Evolutionary conservation across 805 yeast genomes (phyloP), one percentile per base, ranked within the genome.

Genomic region (Kregervanrija pseudodelftensis): DNA sequence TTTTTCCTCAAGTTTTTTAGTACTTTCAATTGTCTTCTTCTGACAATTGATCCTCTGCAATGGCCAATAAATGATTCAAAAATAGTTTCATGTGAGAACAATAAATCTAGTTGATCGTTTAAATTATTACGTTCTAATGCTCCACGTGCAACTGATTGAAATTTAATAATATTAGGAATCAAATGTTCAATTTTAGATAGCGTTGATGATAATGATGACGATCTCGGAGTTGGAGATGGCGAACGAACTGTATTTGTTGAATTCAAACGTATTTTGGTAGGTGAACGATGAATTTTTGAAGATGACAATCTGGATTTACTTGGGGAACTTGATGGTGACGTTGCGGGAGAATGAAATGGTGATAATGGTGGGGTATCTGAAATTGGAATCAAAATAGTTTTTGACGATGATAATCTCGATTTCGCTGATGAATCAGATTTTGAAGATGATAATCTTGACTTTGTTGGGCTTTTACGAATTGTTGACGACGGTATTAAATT

Each of bases 121-220:
- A 74, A 56, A 34, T 60, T 61, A 3, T 67, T 64, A 44, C 95
- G 70, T 44, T 75, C 66, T 37, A 77, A 67, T 0, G 85, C 79
- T 16, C 91, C 95, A 51, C 86, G 68, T 12, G 83, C 72, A 28
- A 77, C 61, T 0, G 93, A 77, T 59, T 89, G 96, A 13, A 89
- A 64, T 45, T 64, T 66, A 16, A 51, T 43, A 30, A 61, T 28
- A 3, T 32, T 79, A 51, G 77, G 59, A 1, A 64, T 63, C 35
- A 73, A 63, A 13, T 68, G 58, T 22, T 22, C 28, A 22, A 22
- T 22, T 22, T 22, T 22, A 22, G 28, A 22, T 22, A 22, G 28
- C 7, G 8, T 41, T 36, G 42, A 34, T 13, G 38, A 34, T 36
- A 8, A 22, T 22, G 28, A 22, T 22, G 28, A 22, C 28, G 28